Evolutionary conservation across 768 basidiomycete species (phyloP), one percentile per base, ranked within the genome.

Genomic region (Leccinum imitatum): DNA sequence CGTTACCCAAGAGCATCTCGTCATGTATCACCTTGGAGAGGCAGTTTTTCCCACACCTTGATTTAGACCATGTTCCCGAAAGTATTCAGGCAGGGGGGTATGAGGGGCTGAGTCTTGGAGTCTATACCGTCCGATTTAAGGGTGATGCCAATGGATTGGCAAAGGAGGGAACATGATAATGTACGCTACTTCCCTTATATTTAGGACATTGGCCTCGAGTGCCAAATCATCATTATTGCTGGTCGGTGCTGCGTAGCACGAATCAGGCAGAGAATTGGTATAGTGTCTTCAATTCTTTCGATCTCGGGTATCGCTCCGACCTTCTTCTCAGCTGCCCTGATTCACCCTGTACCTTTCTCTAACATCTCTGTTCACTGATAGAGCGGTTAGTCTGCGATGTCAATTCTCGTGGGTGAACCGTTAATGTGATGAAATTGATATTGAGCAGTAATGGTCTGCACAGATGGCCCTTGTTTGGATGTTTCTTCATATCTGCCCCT

Each of bases 31-130:
- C 51, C 17, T 53, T 68, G 6, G 31, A 71, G 31, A 46, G 56
- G 55, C 62, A 64, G 50, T 65, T 78, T 46, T 76, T 69, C 52
- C 73, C 76, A 3, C 77, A 78, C 55, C 75, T 78, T 10, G 75
- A 75, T 59, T 50, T 78, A 30, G 77, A 78, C 59, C 76, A 77
- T 55, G 53, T 78, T 25, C 53, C 66, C 11, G 75, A 77, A 59
- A 69, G 67, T 50, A 44, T 72, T 19, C 69, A 60, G 46, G 58
- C 61, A 14, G 76, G 77, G 21, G 64, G 64, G 58, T 50, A 54
- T 33, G 66, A 75, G n/a, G 73, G 70, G 35, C 53, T 78, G 30
- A 66, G 65, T 30, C 70, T 78, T 17, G 75, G 76, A 0, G 66
- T 78, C 21, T 78, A 73, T 19, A 62, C 59, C 9, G 61, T 73